A percentile compares a stretch with the other conserved stretches of the same genome.
phyloP scores from a whole-genome alignment of 179 eudicot genomes.

The Drosera spatulata region DNA sequence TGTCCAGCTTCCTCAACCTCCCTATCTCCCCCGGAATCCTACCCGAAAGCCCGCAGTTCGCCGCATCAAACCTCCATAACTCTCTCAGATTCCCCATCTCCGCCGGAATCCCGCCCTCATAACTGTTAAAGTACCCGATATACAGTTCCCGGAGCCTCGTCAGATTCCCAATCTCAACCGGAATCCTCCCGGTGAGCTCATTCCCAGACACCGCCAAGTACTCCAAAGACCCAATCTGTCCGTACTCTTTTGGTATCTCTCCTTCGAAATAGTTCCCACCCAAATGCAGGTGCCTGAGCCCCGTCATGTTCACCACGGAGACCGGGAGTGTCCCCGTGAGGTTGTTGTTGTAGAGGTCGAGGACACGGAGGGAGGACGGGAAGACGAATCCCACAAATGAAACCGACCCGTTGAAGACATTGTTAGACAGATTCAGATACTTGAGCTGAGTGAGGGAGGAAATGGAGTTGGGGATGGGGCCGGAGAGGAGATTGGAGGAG shows the following conservation, averaged over 20 bases:
- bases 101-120: constrained; percentile 47
- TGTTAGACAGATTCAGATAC: constrained; percentile 62
- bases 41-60: constrained; percentile 72
- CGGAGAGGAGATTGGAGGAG: constrained; percentile 40
- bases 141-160: constrained; percentile 43
- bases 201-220: constrained; percentile 81
- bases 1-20: constrained; percentile 60
- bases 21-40: constrained; percentile 62
- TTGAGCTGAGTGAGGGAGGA: constrained; percentile 36
- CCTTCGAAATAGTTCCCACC: constrained; percentile 81
- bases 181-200: constrained; percentile 46
- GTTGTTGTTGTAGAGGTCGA: constrained; percentile 73
- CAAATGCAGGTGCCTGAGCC: constrained; percentile 56
- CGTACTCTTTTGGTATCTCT: constrained; percentile 51
- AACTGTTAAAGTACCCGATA: constrained; percentile 59
- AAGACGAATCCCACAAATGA: constrained; percentile 20
- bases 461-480: constrained; percentile 42
- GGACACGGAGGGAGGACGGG: constrained; percentile 25
- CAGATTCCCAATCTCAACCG: constrained; percentile 50
- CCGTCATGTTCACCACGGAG: constrained; percentile 16
- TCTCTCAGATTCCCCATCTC: constrained; percentile 48
- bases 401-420: constrained; percentile 46
- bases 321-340: constrained; percentile 46
- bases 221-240: constrained; percentile 29
- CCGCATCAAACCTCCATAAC: constrained; percentile 58